phyloP scores from a whole-genome alignment of 202 grass and related monocot species.

The Zizania palustris region DNA sequence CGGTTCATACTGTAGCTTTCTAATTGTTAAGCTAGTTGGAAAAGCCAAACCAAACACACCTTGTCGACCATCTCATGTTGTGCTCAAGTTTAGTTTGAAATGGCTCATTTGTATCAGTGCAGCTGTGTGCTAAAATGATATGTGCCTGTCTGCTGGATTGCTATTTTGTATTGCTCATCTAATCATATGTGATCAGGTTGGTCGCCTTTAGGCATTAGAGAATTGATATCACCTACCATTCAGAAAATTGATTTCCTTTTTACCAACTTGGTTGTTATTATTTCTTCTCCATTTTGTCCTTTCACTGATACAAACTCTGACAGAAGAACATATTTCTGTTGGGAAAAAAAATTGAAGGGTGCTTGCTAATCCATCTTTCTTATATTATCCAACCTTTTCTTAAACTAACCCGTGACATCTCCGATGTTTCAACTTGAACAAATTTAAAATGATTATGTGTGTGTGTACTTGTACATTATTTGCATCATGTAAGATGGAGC shows the following conservation, averaged over 20 bases:
- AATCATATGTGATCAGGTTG: slow-evolving; percentile 9
- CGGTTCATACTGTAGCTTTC: too few species aligned
- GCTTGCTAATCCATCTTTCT: neutral
- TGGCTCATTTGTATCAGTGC: neutral
- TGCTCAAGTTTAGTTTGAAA: neutral
- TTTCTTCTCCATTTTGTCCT: slow-evolving; percentile 9
- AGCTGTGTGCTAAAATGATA: slow-evolving; percentile 14
- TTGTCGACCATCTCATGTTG: neutral
- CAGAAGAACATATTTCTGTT: neutral
- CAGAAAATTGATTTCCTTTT: slow-evolving; percentile 8
- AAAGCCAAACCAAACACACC: too few species aligned
- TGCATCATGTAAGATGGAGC: neutral
- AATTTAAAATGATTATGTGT: neutral
- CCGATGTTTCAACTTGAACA: neutral
- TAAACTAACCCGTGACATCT: neutral
- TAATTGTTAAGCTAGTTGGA: too few species aligned
- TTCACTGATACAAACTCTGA: neutral
- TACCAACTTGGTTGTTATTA: slow-evolving; percentile 14
- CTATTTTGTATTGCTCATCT: slow-evolving; percentile 11
- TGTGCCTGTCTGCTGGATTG: neutral
- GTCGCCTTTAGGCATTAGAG: slow-evolving; percentile 40
- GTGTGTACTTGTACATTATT: neutral
- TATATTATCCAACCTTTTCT: neutral
- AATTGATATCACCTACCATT: slow-evolving; percentile 10
- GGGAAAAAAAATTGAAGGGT: neutral